These are phyloP conservation scores for Sphaerulina populicola DNA, from an alignment of 2,329 filamentous ascomycete genomes.

Conservation along the genomic window DNA sequence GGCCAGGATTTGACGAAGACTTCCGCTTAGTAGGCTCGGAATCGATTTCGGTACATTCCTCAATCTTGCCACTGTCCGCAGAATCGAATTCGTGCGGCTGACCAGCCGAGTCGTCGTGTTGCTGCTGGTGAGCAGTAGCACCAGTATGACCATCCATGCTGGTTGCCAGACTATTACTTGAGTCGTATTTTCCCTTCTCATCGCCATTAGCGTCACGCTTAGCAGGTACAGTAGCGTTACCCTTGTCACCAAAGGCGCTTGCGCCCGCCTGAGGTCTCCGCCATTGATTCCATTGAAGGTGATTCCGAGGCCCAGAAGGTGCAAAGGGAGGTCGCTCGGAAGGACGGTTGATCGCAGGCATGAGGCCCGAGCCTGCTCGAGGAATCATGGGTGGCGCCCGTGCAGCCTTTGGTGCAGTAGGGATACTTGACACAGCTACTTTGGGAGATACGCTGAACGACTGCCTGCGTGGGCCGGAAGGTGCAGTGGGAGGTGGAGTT, in stretches of 20 bases:
- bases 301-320: conserved; percentile 25
- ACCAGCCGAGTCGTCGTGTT: conserved; percentile 10
- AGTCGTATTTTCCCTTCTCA: conserved; percentile 30
- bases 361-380: conserved; percentile 9
- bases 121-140: conserved; percentile 4
- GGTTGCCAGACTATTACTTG: not conserved
- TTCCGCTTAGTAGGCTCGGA: conserved; percentile 13
- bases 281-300: conserved; percentile 36
- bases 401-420: conserved; percentile 33
- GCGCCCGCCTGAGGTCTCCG: conserved; percentile 34
- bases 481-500: conserved; percentile 28
- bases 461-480: conserved; percentile 28
- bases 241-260: conserved; percentile 21
- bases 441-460: conserved; percentile 33
- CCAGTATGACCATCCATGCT: not conserved
- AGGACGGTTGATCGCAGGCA: conserved; percentile 15
- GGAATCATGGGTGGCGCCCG: conserved; percentile 18
- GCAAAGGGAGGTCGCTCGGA: conserved; percentile 20
- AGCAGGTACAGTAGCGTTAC: conserved; percentile 31
- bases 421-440: conserved; percentile 27
- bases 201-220: conserved; percentile 41
- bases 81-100: conserved; percentile 1
- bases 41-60: conserved; percentile 27
- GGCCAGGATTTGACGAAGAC: conserved; percentile 8
- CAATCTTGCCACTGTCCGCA: not conserved